Percentiles rank a stretch among this genome's conserved stretches.
These are phyloP conservation scores for Pleurotus pulmonarius DNA, from an alignment of 768 basidiomycete genomes.

Conservation along the genomic window DNA sequence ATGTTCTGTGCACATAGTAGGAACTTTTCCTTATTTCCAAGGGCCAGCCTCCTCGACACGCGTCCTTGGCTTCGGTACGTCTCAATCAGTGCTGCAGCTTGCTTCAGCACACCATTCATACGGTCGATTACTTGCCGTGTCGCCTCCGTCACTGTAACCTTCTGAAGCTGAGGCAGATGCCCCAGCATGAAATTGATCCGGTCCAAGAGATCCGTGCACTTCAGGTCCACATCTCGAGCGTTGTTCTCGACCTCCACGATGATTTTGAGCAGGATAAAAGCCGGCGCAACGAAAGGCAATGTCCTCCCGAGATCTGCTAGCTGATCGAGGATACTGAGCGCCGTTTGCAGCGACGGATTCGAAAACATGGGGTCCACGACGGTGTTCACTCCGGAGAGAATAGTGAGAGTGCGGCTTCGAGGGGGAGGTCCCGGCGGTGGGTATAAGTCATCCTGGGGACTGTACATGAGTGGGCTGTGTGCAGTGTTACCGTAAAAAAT, in stretches of 20 bases:
- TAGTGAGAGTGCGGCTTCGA: constrained; percentile 3
- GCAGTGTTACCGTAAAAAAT: neutral
- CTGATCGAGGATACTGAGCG: constrained; percentile 25
- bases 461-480: neutral
- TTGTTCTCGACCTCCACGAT: constrained; percentile 34
- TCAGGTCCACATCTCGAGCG: constrained; percentile 34
- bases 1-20: constrained; percentile 24
- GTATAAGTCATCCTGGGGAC: neutral
- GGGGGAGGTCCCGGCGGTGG: neutral
- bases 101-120: constrained; percentile 33
- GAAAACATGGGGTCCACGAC: constrained; percentile 17
- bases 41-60: constrained; percentile 32
- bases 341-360: constrained; percentile 20
- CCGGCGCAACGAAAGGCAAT: constrained; percentile 34
- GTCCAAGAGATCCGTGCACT: constrained; percentile 36
- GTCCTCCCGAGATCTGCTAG: constrained; percentile 32
- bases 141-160: constrained; percentile 27
- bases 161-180: constrained; percentile 30
- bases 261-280: constrained; percentile 34
- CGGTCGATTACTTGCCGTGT: constrained; percentile 34
- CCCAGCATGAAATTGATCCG: constrained; percentile 40
- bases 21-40: constrained; percentile 35
- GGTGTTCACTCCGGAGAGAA: constrained; percentile 10
- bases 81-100: constrained; percentile 33
- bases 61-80: constrained; percentile 34